A percentile compares a stretch with the other conserved stretches of the same genome.
Evolutionary conservation across 805 yeast genomes (phyloP).

Genomic region (Lipomyces kockii): DNA sequence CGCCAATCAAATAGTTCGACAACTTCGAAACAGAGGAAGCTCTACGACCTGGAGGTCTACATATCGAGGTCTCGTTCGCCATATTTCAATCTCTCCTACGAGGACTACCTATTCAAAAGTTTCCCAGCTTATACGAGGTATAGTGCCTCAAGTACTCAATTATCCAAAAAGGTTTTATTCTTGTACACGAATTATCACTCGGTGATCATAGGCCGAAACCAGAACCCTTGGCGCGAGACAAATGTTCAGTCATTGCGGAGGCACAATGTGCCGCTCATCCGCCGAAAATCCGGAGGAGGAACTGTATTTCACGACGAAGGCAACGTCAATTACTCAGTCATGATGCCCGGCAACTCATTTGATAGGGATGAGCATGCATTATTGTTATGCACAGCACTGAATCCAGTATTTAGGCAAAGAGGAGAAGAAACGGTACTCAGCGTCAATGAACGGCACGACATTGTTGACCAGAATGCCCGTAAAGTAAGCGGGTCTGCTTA

Average conservation of each 20-base stretch:
- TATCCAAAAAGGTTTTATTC: slow-evolving; percentile 57
- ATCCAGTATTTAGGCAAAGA: slow-evolving; percentile 21
- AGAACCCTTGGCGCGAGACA: slow-evolving; percentile 89
- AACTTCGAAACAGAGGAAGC: not conserved
- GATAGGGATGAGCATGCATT: slow-evolving; percentile 57
- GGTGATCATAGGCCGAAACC: slow-evolving; percentile 95
- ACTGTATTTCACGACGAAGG: slow-evolving; percentile 94
- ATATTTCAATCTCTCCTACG: slow-evolving; percentile 76
- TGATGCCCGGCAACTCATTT: slow-evolving; percentile 70
- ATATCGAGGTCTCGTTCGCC: slow-evolving; percentile 69
- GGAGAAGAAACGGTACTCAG: slow-evolving; percentile 43
- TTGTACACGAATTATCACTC: slow-evolving; percentile 81
- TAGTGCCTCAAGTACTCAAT: not conserved
- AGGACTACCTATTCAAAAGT: slow-evolving; percentile 70
- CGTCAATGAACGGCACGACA: slow-evolving; percentile 81
- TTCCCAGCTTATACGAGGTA: slow-evolving; percentile 54
- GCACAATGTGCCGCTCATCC: slow-evolving; percentile 64
- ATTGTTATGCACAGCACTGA: slow-evolving; percentile 52
- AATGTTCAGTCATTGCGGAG: slow-evolving; percentile 60
- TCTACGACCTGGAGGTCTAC: slow-evolving; percentile 49
- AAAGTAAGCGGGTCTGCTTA: slow-evolving; percentile 95
- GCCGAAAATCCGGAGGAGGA: slow-evolving; percentile 94
- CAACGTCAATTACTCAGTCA: slow-evolving; percentile 82
- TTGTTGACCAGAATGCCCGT: slow-evolving; percentile 52
- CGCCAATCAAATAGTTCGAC: not conserved